These are phyloP conservation scores for Babesia gibsoni DNA, from an alignment of 169 alveolate genomes.

Conservation along the genomic window DNA sequence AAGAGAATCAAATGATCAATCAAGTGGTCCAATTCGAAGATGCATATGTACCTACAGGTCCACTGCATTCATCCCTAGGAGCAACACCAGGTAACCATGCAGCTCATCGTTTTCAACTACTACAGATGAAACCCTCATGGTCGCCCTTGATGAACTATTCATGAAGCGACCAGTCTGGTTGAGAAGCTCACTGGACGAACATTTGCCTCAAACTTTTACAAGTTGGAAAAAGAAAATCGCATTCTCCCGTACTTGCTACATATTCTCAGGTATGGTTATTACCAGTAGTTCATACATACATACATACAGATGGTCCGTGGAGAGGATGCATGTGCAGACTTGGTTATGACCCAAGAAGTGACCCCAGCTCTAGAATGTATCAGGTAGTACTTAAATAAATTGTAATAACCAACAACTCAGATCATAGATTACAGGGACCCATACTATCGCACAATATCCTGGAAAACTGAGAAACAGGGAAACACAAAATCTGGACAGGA, in stretches of 20 bases:
- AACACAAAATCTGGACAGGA: not conserved
- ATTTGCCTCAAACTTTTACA: conserved; percentile 30
- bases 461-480: conserved; percentile 56
- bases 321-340: conserved; percentile 61
- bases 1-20: conserved; percentile 16
- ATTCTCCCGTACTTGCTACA: conserved; percentile 55
- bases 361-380: conserved; percentile 27
- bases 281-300: not conserved
- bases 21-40: conserved; percentile 61
- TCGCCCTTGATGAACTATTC: conserved; percentile 27
- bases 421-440: conserved; percentile 64
- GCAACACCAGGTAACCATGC: conserved; percentile 43
- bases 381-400: conserved; percentile 9
- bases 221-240: conserved; percentile 60
- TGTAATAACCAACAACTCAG: not conserved
- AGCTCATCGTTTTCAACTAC: not conserved
- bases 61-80: conserved; percentile 17
- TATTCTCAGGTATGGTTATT: conserved; percentile 49
- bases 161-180: conserved; percentile 47
- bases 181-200: conserved; percentile 45
- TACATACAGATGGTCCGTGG: conserved; percentile 63
- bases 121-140: conserved; percentile 36
- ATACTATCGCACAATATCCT: conserved; percentile 51
- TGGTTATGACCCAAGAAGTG: conserved; percentile 64
- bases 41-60: conserved; percentile 29